Evolutionary conservation across 1,284 basidiomycete species (phyloP), one percentile per base, ranked within the genome.

Genomic region (Meira miltonrushii): DNA sequence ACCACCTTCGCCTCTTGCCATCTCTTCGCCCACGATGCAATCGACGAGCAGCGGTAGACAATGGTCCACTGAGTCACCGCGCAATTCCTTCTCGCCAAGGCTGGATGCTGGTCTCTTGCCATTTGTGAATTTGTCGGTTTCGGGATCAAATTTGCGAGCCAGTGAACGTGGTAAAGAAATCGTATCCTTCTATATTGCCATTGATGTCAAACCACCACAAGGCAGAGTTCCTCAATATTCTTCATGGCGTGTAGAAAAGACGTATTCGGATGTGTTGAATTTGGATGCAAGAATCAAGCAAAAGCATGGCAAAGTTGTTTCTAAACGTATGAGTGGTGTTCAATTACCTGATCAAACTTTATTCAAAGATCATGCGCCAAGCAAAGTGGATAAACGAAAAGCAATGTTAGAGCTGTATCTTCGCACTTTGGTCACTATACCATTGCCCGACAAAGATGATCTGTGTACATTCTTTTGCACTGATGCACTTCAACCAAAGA

Each of bases 281-380:
- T 82, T 98, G 51, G 94, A 98, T 72, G 75, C 77, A 33, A 76
- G 76, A 37, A 78, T 85, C 41, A 80, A 82, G 70, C 83, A 82
- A 60, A 87, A 89, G 63, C 87, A 82, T 82, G 74, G 68, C 28
- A 83, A 83, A 25, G 89, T 90, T 81, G 46, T 25, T n/a, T 13
- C 25, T 12, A 89, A 86, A 79, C 67, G 64, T 19, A 85, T 97
- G 56, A 23, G 17, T 6, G 13, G 39, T 15, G 85, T 84, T 19
- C 83, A 82, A 47, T 79, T 98, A 58, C 94, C 94, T 1, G 94
- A 98, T 76, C 89, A 89, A 55, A 88, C 87, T 78, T 82, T 95
- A 9, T 97, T 94, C 88, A 93, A 87, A 78, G 94, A 97, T 80
- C 91, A 95, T 79, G 93, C 93, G 1, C 93, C 94, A 11, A 90